These are phyloP conservation scores for Mentha longifolia DNA, from an alignment of 257 asterid genomes.

Conservation along the genomic window DNA sequence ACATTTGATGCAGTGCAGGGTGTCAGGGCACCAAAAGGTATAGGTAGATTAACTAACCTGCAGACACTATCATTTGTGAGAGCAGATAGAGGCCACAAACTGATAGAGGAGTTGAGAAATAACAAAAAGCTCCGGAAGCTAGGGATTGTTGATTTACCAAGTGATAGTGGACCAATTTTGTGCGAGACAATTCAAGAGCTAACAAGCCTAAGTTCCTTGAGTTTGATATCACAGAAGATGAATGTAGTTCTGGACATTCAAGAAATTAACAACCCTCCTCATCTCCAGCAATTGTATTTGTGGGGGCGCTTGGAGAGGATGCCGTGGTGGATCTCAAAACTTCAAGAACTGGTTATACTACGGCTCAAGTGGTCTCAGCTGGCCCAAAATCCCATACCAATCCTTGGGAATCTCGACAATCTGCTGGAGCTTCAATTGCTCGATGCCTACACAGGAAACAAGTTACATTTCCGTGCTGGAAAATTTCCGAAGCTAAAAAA, in stretches of 20 bases:
- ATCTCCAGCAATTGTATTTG: slow-evolving; percentile 29
- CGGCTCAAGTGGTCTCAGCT: slow-evolving; percentile 37
- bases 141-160: too few relatives aligned
- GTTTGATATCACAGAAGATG: not conserved
- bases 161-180: too few relatives aligned
- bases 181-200: slow-evolving; percentile 21
- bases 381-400: slow-evolving; percentile 21
- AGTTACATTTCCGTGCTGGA: slow-evolving; percentile 15
- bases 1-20: slow-evolving; percentile 24
- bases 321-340: slow-evolving; percentile 34
- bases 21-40: not conserved
- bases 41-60: too few relatives aligned
- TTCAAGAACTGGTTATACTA: slow-evolving; percentile 27
- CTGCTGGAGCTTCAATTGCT: slow-evolving; percentile 36
- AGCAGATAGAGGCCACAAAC: too few relatives aligned
- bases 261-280: slow-evolving; percentile 20
- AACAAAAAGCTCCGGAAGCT: too few relatives aligned
- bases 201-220: slow-evolving; percentile 19
- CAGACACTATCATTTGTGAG: too few relatives aligned
- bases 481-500: slow-evolving; percentile 25
- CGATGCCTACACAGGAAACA: slow-evolving; percentile 29
- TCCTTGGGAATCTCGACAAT: slow-evolving; percentile 33
- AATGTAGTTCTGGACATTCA: slow-evolving; percentile 21
- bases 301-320: slow-evolving; percentile 27
- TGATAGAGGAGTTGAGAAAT: too few relatives aligned